A percentile compares a stretch with the other conserved stretches of the same genome.
Evolutionary conservation across 805 yeast genomes (phyloP).

Genomic region (Candida multigemmis): DNA sequence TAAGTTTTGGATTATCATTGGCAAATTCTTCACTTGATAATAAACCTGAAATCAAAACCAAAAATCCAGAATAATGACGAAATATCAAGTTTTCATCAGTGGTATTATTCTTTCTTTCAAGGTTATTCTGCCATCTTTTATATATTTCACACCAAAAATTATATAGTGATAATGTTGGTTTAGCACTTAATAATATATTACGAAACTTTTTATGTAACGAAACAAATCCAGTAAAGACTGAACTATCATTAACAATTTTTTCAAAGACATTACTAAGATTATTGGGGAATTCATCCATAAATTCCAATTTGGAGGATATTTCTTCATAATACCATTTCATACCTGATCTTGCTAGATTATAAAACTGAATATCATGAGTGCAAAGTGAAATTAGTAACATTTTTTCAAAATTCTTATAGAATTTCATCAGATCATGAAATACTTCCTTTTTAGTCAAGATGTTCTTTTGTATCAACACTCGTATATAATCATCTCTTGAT

Average conservation of each 20-base stretch:
- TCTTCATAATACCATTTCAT: slow-evolving; percentile 22
- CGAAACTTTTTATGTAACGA: slow-evolving; percentile 66
- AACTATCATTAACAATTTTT: slow-evolving; percentile 40
- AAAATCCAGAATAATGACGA: slow-evolving; percentile 62
- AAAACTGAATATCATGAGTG: slow-evolving; percentile 35
- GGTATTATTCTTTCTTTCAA: slow-evolving; percentile 12
- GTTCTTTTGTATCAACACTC: too few species aligned
- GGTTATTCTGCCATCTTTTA: slow-evolving; percentile 35
- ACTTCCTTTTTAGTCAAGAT: too few species aligned
- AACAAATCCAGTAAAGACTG: slow-evolving; percentile 58
- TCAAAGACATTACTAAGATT: slow-evolving; percentile 19
- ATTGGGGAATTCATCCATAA: slow-evolving; percentile 8
- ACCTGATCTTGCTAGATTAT: slow-evolving; percentile 26
- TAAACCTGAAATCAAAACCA: slow-evolving; percentile 64
- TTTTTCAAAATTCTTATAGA: slow-evolving; percentile 21
- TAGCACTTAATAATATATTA: slow-evolving; percentile 16
- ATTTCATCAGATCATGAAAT: too few species aligned
- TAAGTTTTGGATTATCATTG: slow-evolving; percentile 11
- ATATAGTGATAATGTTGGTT: slow-evolving; percentile 19
- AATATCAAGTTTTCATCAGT: slow-evolving; percentile 39
- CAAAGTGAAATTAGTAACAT: slow-evolving; percentile 29
- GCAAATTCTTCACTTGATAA: slow-evolving; percentile 30
- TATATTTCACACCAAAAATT: slow-evolving; percentile 39
- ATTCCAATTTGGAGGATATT: slow-evolving; percentile 3
- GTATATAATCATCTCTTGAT: slow-evolving; percentile 12